phyloP scores from a whole-genome alignment of 2,329 filamentous ascomycete genomes.

The Colletotrichum sp. region DNA sequence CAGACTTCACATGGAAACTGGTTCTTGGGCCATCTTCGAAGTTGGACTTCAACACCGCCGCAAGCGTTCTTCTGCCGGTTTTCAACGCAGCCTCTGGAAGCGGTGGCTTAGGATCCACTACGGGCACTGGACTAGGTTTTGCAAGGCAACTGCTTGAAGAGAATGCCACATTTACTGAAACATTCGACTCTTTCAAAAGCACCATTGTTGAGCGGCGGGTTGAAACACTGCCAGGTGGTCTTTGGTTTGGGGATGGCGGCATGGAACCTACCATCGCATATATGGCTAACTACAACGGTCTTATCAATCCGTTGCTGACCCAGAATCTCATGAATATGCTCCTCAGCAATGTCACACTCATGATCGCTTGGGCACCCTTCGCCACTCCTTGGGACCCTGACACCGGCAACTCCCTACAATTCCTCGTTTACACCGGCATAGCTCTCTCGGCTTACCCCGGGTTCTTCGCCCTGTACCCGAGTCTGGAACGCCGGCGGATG shows the following conservation, averaged over 20 bases:
- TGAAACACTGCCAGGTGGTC: slow-evolving; percentile 77
- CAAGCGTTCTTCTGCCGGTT: slow-evolving; percentile 40
- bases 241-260: slow-evolving; percentile 72
- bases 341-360: slow-evolving; percentile 71
- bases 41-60: slow-evolving; percentile 9
- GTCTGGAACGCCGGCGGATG: slow-evolving; percentile 78
- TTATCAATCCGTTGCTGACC: slow-evolving; percentile 63
- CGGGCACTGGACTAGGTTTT: slow-evolving; percentile 24
- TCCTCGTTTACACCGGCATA: slow-evolving; percentile 82
- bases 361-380: slow-evolving; percentile 76
- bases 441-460: slow-evolving; percentile 81
- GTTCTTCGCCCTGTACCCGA: slow-evolving; percentile 89
- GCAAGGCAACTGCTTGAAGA: background rate
- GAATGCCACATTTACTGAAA: slow-evolving; percentile 53
- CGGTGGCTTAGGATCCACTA: slow-evolving; percentile 18
- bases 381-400: slow-evolving; percentile 74
- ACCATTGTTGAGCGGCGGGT: slow-evolving; percentile 68
- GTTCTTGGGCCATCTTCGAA: slow-evolving; percentile 46
- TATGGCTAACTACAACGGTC: slow-evolving; percentile 63
- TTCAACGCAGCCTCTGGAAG: slow-evolving; percentile 32
- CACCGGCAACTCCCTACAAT: slow-evolving; percentile 76
- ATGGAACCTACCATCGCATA: slow-evolving; percentile 74
- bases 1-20: slow-evolving; percentile 35
- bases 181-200: slow-evolving; percentile 70
- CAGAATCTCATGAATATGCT: slow-evolving; percentile 73